phyloP scores from a whole-genome alignment of 768 basidiomycete genomes.

The Mycena epipterygia region DNA sequence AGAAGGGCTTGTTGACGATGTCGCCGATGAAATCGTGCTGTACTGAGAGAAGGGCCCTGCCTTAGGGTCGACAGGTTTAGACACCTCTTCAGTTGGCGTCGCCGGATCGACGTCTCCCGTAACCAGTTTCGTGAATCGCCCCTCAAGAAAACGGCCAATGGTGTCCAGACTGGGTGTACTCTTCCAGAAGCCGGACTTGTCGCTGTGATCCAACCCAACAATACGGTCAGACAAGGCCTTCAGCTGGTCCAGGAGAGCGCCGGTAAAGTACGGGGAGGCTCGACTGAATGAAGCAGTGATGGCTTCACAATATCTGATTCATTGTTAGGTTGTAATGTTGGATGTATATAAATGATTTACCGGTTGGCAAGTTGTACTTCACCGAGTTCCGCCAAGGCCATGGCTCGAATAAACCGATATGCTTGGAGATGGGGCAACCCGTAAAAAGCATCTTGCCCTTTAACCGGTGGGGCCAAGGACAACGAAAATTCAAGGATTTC shows the following conservation, averaged over 20 bases:
- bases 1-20: constrained; percentile 82
- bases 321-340: constrained; percentile 4
- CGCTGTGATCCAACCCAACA: constrained; percentile 75
- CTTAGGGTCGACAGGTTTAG: constrained; percentile 53
- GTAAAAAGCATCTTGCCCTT: constrained; percentile 88
- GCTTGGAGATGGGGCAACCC: constrained; percentile 91
- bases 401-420: constrained; percentile 86
- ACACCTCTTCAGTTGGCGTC: constrained; percentile 54
- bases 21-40: constrained; percentile 89
- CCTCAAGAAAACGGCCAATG: constrained; percentile 93
- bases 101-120: constrained; percentile 86
- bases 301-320: constrained; percentile 91
- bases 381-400: constrained; percentile 84
- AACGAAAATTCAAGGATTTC: constrained; percentile 95
- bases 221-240: constrained; percentile 86
- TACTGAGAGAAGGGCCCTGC: constrained; percentile 94
- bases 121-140: constrained; percentile 93
- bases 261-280: constrained; percentile 76
- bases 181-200: constrained; percentile 90
- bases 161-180: constrained; percentile 93
- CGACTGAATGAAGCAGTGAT: constrained; percentile 77
- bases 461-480: constrained; percentile 76
- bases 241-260: constrained; percentile 78
- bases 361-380: constrained; percentile 81
- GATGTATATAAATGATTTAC: constrained; percentile 54